A percentile compares a stretch with the other conserved stretches of the same genome.
Evolutionary conservation across 148 eudicot species (phyloP).

Genomic region (Dianthus caryophyllus): DNA sequence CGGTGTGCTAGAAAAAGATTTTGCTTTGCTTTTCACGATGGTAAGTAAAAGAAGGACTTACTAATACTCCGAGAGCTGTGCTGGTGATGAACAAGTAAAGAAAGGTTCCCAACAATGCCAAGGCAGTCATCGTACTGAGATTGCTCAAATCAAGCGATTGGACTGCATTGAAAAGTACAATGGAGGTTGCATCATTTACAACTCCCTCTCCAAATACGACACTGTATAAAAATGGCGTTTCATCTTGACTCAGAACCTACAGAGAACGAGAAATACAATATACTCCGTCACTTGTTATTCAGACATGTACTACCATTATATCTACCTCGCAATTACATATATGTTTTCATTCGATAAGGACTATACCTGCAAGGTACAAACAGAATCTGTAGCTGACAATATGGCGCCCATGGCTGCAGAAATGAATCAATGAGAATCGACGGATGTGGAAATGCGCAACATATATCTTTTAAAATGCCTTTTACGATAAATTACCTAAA

Average conservation of each 20-base stretch:
- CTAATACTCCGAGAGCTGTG: conserved; percentile 64
- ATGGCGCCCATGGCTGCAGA: conserved; percentile 87
- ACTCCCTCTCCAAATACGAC: conserved; percentile 88
- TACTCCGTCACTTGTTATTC: conserved; percentile 7
- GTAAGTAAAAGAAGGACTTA: conserved; percentile 28
- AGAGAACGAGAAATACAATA: conserved; percentile 8
- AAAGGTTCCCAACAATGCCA: conserved; percentile 68
- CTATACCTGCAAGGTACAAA: conserved; percentile 88
- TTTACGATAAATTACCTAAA: conserved; percentile 34
- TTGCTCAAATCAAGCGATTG: conserved; percentile 64
- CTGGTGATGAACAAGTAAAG: conserved; percentile 68
- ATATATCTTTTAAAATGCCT: background rate
- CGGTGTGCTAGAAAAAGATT: background rate
- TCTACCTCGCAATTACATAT: too few species aligned
- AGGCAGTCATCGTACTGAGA: conserved; percentile 39
- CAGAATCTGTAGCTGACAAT: conserved; percentile 89
- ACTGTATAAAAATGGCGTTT: conserved; percentile 88
- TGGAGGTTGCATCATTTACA: conserved; percentile 93
- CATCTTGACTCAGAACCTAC: conserved; percentile 92
- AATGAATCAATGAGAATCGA: conserved; percentile 11
- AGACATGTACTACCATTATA: background rate
- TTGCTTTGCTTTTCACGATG: too few species aligned
- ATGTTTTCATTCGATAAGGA: conserved; percentile 6
- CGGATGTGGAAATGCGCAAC: background rate
- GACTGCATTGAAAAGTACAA: conserved; percentile 91